Evolutionary conservation across 2,329 filamentous ascomycete genomes (phyloP), one percentile per base, ranked within the genome.

Genomic region (Cladosporium sp.): DNA sequence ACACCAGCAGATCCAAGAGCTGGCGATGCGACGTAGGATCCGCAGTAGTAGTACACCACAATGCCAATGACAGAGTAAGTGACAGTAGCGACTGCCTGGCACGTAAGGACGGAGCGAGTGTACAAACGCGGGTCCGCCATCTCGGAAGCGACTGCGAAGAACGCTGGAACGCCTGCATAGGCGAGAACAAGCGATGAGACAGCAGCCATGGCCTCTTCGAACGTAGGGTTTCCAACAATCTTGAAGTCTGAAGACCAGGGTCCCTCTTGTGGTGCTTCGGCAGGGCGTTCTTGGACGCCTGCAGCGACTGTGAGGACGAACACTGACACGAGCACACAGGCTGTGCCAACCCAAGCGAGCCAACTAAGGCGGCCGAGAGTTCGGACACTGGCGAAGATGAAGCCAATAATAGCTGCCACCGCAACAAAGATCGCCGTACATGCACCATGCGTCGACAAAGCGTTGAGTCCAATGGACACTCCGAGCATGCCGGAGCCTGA

Each of bases 91-190:
- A 88, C 73, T 18, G 75, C 78, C 83, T 87, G 86, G 73, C 83
- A 85, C 3, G 86, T 83, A 51, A 88, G 73, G 13, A 75, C 79
- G 0, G 87, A 83, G 73, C 87, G 88, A 63, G 80, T 81, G 73
- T 85, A 89, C 67, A 88, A 83, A 23, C 78, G 79, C 0, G 86
- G 86, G 23, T 80, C 79, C 51, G 78, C 79, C 87, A 89, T 89
- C 77, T 89, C 88, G 0, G 84, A 85, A 58, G 89, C 88, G 66
- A 89, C 84, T 2, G 86, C 85, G 1, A 89, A 76, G 70, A 88
- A 89, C 1, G 84, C 84, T 23, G 83, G 83, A 0, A 85, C 87
- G 11, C 84, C 85, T 0, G 85, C 83, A 5, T 81, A 82, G 3
- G 84, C 84, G 65, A 84, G 82, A 74, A 88, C 54, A n/a, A 64